These are phyloP conservation scores for Candida alai DNA, from an alignment of 805 yeast genomes.

Conservation along the genomic window DNA sequence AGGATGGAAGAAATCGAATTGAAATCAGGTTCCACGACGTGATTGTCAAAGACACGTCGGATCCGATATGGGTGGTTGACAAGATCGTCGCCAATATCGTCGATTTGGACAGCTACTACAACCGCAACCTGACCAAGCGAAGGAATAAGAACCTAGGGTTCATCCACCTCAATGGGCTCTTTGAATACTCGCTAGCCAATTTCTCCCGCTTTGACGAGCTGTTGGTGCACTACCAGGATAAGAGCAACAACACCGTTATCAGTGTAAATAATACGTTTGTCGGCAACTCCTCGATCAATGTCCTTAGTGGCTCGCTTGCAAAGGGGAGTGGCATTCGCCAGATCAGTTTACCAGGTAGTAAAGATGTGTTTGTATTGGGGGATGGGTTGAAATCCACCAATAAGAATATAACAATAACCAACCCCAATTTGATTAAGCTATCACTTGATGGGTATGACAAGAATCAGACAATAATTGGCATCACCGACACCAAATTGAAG, in stretches of 20 bases:
- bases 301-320: conserved; percentile 27
- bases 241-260: conserved; percentile 19
- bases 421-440: conserved; percentile 26
- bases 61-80: conserved; percentile 60
- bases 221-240: conserved; percentile 18
- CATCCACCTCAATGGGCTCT: conserved; percentile 60
- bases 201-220: conserved; percentile 29
- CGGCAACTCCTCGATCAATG: conserved; percentile 38
- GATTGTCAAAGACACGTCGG: conserved; percentile 13
- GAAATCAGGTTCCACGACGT: conserved; percentile 1
- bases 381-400: conserved; percentile 37
- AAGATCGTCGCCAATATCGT: conserved; percentile 50
- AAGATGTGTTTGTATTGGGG: conserved; percentile 45
- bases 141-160: conserved; percentile 12
- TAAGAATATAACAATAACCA: conserved; percentile 25
- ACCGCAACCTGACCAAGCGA: conserved; percentile 20
- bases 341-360: conserved; percentile 24
- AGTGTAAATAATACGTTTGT: conserved; percentile 32
- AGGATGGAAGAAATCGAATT: conserved; percentile 26
- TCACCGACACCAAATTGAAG: conserved; percentile 4
- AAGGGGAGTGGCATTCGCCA: conserved; percentile 32
- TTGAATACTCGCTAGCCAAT: conserved; percentile 75
- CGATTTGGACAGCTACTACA: conserved; percentile 40
- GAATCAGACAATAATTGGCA: conserved; percentile 23
- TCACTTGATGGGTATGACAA: conserved; percentile 26